A percentile compares a stretch with the other conserved stretches of the same genome.
phyloP scores from a whole-genome alignment of 805 yeast species.

The Komagataella ulmi region DNA sequence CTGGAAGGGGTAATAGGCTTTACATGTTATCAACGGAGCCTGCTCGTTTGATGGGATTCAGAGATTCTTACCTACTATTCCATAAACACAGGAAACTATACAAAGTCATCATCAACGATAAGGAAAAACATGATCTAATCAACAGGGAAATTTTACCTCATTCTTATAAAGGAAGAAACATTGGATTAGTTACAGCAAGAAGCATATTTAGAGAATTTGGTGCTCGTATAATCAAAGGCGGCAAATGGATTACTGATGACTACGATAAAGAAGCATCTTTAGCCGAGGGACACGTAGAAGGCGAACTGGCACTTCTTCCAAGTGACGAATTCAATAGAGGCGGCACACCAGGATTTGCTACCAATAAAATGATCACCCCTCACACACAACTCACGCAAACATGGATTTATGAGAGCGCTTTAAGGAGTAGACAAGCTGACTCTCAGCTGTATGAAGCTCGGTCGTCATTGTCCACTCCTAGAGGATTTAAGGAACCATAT shows the following conservation, averaged over 20 bases:
- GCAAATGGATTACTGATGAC: conserved; percentile 74
- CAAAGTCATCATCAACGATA: conserved; percentile 61
- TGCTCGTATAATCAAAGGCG: conserved; percentile 66
- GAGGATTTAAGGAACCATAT: conserved; percentile 64
- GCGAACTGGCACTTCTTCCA: conserved; percentile 59
- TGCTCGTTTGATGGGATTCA: conserved; percentile 86
- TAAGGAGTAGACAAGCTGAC: conserved; percentile 66
- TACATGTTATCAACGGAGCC: conserved; percentile 95
- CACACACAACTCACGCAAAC: conserved; percentile 23
- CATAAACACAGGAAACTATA: conserved; percentile 71
- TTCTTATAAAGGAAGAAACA: conserved; percentile 81
- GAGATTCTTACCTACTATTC: conserved; percentile 82
- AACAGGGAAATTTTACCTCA: conserved; percentile 73
- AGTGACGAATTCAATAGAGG: conserved; percentile 27
- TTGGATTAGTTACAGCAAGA: conserved; percentile 83
- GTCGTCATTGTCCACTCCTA: conserved; percentile 28
- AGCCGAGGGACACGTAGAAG: conserved; percentile 50
- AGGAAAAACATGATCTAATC: conserved; percentile 73
- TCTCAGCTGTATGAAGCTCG: conserved; percentile 45
- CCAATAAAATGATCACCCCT: conserved; percentile 18
- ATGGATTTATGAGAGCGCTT: conserved; percentile 79
- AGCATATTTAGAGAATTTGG: conserved; percentile 89
- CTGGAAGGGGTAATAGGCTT: conserved; percentile 53
- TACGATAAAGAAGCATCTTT: conserved; percentile 61
- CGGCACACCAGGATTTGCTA: background rate